Base-by-base conservation (phyloP, 2,329 filamentous ascomycete species). In the Blastomyces percursus region DNA sequence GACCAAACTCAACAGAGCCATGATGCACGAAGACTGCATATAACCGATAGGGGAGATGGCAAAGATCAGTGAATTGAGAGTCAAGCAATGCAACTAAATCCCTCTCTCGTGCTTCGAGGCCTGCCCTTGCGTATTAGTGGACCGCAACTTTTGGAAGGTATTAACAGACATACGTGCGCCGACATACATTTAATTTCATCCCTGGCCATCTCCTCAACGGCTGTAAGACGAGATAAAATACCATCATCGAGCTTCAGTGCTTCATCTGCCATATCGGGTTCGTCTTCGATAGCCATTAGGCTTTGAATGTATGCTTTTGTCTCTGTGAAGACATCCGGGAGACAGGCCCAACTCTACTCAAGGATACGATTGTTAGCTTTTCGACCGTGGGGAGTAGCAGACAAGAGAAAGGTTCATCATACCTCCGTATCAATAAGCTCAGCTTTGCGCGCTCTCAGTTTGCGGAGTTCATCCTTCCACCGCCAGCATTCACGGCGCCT, bases 11-110 rank as follows among this genome's bases (percentile, higher is more conserved):
- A 50, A 87, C 81, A 35, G 75, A 77, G 38, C 82, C 82, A 24
- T 88, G 86, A 73, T 99, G 94, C 69, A 96, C 93, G 71, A 99
- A 96, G 40, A 96, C 89, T 0, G 93, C 90, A 68, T 96, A 92
- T 4, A 99, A 83, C 16, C 85, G 85, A 73, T 97, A 99, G 12
- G 87, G 84, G 56, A 90, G 79, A 32, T 84, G 78, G 52, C 82
- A 81, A 70, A 87, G 82, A 60, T 84, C 81, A 3, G 80, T 79
- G 70, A 91, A 93, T 60, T 88, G 81, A 3, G 76, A 76, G 35
- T 79, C 74, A 57, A 86, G 80, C 63, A 79, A 75, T 4, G 75
- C 70, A 63, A 82, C 76, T 1, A 82, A 74, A 14, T 76, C 70
- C 56, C 74, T 76, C 64, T 85, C 69, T 57, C 73, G 79, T 1